Percentiles rank a stretch among this genome's conserved stretches.
These are phyloP conservation scores for Stentor roeselii DNA, from an alignment of 73 alveolate genomes.

Conservation along the genomic window DNA sequence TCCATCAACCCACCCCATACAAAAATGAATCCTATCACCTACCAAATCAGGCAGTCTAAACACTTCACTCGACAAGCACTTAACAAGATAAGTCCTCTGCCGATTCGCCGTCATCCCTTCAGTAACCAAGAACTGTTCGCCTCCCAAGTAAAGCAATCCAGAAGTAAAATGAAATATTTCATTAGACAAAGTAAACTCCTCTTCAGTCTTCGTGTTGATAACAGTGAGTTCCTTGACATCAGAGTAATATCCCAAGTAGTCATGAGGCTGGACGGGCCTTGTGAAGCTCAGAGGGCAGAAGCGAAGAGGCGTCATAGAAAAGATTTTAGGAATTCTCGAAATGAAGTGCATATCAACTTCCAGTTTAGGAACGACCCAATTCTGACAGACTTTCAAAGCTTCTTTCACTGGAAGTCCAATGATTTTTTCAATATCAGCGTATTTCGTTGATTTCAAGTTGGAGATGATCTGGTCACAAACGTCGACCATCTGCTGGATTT, in stretches of 20 bases:
- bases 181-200: neutral
- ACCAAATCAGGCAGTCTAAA: neutral
- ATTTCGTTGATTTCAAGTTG: no score
- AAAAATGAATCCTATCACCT: neutral
- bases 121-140: neutral
- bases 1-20: constrained; percentile 7
- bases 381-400: neutral
- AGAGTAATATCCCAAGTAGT: neutral
- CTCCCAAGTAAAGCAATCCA: neutral
- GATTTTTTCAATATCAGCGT: neutral
- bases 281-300: neutral
- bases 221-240: neutral
- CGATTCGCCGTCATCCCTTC: neutral
- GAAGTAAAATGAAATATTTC: neutral
- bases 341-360: constrained; percentile 1
- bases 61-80: neutral
- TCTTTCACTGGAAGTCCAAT: neutral
- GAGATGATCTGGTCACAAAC: neutral
- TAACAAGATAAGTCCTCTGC: neutral
- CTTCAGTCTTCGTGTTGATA: neutral
- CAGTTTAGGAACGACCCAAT: neutral
- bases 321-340: neutral
- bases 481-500: neutral
- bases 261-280: neutral
- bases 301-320: neutral